A percentile compares a stretch with the other conserved stretches of the same genome.
These are phyloP conservation scores for Neoboletus magnificus DNA, from an alignment of 768 basidiomycete species.

Conservation along the genomic window DNA sequence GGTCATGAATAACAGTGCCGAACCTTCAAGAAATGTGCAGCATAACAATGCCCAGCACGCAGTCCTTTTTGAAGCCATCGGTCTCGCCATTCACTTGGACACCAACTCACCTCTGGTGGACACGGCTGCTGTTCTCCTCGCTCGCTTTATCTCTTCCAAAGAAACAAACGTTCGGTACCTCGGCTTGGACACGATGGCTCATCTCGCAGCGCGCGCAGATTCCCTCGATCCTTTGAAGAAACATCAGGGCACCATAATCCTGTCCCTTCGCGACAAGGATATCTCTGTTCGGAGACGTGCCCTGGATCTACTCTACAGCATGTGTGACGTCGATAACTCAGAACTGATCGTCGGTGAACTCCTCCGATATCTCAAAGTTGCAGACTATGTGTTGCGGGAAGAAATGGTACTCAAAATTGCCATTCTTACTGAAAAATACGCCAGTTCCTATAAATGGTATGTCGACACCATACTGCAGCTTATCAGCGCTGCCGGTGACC, in stretches of 20 bases:
- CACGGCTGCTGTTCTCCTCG: slow-evolving; percentile 85
- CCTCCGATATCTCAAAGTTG: slow-evolving; percentile 89
- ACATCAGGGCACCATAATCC: slow-evolving; percentile 93
- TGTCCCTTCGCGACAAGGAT: slow-evolving; percentile 93
- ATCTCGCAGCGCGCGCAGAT: slow-evolving; percentile 91
- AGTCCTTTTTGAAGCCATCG: slow-evolving; percentile 96
- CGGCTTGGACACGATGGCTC: slow-evolving; percentile 96
- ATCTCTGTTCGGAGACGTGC: slow-evolving; percentile 94
- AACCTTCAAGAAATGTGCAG: slow-evolving; percentile 91
- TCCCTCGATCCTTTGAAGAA: slow-evolving; percentile 90
- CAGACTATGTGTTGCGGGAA: slow-evolving; percentile 94
- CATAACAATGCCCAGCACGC: slow-evolving; percentile 99
- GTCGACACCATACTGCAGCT: slow-evolving; percentile 96
- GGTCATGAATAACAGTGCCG: slow-evolving; percentile 87
- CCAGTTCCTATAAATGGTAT: slow-evolving; percentile 97
- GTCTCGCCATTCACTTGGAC: slow-evolving; percentile 94
- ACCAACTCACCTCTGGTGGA: slow-evolving; percentile 84
- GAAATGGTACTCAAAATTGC: slow-evolving; percentile 99
- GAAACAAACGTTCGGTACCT: slow-evolving; percentile 99
- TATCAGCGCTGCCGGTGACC: slow-evolving; percentile 95
- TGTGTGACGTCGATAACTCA: slow-evolving; percentile 98
- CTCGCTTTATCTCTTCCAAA: slow-evolving; percentile 94
- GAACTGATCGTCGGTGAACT: slow-evolving; percentile 95
- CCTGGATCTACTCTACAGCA: slow-evolving; percentile 94
- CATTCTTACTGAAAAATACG: slow-evolving; percentile 98